Base-by-base conservation (phyloP, 129 eudicot species). In the Flaveria brownii region DNA sequence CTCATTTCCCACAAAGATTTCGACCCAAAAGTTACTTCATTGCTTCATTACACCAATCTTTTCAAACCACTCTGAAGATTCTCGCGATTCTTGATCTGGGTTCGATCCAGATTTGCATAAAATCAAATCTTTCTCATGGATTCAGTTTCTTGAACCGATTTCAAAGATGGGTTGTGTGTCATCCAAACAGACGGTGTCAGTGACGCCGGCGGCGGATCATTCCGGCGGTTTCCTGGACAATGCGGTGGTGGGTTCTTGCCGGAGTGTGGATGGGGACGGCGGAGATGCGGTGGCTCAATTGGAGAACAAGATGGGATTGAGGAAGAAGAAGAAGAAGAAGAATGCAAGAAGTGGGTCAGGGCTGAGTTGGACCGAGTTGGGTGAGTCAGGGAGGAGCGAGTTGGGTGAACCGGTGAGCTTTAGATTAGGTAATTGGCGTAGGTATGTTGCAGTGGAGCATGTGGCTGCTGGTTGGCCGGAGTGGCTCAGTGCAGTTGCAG, bases 401-500 rank as follows among this genome's bases (percentile, higher is more conserved):
- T 82, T 86, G 51, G 79, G 85, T 46, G 90, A 80, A 71, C 85
- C 98, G 62, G 83, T 86, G 82, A 92, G 98, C 66, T 93, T 93
- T 74, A 78, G 98, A 87, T 76, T 93, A 57, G 96, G 97, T 71
- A 87, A 83, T 64, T 84, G 89, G 91, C 82, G 79, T 39, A 88
- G 83, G 81, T 87, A 74, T 74, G 88, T 84, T 50, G 96, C 86
- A 73, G 90, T 85, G 8, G 96, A 89, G 68, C 96, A 87, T 33
- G 90, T 85, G 72, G 97, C 97, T 43, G 97, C 97, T 59, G 97
- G 97, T n/a, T 91, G 97, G 97, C 97, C 97, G 62, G 95, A 94
- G 71, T 91, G 97, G 97, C 90, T 91, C 51, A 88, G 84, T 76
- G 95, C 96, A 23, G 96, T 92, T 39, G 96, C 96, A 25, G 88